Evolutionary conservation across 352 stramenopile species (phyloP).

Genomic region (Phytophthora hybrid): DNA sequence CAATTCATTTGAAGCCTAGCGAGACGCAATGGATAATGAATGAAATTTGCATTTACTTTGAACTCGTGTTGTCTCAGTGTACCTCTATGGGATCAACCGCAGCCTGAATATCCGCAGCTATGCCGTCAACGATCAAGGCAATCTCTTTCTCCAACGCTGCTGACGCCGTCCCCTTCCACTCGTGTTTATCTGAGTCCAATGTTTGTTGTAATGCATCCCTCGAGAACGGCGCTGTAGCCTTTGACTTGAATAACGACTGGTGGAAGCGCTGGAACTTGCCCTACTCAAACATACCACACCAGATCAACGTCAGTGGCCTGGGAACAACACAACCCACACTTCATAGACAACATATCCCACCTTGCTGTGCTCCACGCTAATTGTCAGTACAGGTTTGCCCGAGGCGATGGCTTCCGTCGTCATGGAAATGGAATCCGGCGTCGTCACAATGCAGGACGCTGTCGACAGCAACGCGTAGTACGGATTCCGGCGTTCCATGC

Average conservation of each 20-base stretch:
- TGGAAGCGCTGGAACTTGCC: constrained; percentile 76
- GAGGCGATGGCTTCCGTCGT: constrained; percentile 76
- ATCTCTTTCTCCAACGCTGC: constrained; percentile 56
- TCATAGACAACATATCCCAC: constrained; percentile 25
- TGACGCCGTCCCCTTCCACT: neutral
- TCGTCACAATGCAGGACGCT: constrained; percentile 67
- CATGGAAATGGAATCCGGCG: constrained; percentile 85
- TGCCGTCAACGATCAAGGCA: constrained; percentile 32
- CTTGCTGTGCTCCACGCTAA: constrained; percentile 54
- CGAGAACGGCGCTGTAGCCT: constrained; percentile 43
- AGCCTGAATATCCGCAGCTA: constrained; percentile 16
- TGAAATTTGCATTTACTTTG: neutral
- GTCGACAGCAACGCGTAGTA: constrained; percentile 67
- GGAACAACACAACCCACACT: neutral
- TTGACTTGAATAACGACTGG: constrained; percentile 38
- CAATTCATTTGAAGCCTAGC: neutral
- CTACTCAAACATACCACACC: constrained; percentile 4
- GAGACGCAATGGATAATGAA: neutral
- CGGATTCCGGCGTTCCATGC: constrained; percentile 59
- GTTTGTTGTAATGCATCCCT: constrained; percentile 10
- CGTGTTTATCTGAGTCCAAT: neutral
- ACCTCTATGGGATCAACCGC: constrained; percentile 13
- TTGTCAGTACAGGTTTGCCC: constrained; percentile 60
- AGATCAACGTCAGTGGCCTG: neutral
- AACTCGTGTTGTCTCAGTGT: constrained; percentile 11